phyloP scores from a whole-genome alignment of 176 grass and related monocot species.

The Ensete glaucum region DNA sequence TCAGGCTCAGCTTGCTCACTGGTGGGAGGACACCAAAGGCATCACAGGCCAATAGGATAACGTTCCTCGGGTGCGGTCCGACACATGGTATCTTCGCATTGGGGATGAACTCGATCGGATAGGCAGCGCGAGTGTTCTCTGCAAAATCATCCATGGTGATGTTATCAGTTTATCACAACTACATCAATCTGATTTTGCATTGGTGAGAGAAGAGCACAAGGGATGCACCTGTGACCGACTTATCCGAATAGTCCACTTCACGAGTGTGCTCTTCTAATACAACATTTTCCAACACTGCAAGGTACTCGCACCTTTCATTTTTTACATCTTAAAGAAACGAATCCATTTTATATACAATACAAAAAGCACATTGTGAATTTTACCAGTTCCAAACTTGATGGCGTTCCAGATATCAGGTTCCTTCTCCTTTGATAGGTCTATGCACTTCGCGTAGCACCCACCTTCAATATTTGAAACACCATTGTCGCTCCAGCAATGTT shows the following conservation, averaged over 20 bases:
- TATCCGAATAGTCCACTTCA: slow-evolving; percentile 71
- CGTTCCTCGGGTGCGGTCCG: slow-evolving; percentile 87
- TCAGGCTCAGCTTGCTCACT: slow-evolving; percentile 82
- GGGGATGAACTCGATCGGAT: slow-evolving; percentile 95
- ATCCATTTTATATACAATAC: neutral
- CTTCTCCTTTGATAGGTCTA: slow-evolving; percentile 76
- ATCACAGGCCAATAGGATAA: slow-evolving; percentile 86
- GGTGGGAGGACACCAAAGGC: slow-evolving; percentile 93
- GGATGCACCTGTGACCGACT: slow-evolving; percentile 79
- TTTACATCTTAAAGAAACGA: neutral
- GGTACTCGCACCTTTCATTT: neutral
- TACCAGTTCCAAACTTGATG: slow-evolving; percentile 98
- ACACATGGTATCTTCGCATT: slow-evolving; percentile 87
- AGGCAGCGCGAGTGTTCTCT: slow-evolving; percentile 93
- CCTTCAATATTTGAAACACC: slow-evolving; percentile 98
- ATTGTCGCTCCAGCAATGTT: slow-evolving; percentile 89
- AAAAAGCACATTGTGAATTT: neutral
- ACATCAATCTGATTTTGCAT: neutral
- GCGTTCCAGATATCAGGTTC: slow-evolving; percentile 98
- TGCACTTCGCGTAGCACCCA: slow-evolving; percentile 94
- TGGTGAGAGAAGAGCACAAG: neutral
- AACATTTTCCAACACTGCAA: slow-evolving; percentile 80
- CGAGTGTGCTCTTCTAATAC: slow-evolving; percentile 92
- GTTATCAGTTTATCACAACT: neutral
- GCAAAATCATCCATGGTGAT: slow-evolving; percentile 3